Evolutionary conservation across 2,329 filamentous ascomycete species (phyloP), one percentile per base, ranked within the genome.

Genomic region (Neofusicoccum sp.): DNA sequence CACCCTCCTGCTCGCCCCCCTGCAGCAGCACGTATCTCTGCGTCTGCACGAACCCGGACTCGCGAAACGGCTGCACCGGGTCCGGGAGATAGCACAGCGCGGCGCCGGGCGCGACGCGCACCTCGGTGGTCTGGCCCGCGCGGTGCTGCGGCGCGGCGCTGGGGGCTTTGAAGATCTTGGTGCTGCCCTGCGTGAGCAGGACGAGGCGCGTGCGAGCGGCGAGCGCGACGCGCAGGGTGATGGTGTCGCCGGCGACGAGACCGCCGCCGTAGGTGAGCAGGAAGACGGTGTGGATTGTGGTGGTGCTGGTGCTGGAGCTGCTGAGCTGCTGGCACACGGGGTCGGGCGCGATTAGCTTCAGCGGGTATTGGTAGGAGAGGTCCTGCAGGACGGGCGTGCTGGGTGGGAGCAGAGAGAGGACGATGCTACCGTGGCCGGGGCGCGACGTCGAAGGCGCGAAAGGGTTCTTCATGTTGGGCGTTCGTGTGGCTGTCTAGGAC

Each of bases 251-350:
- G 11, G 89, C 90, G 1, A 99, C 90, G 12, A 99, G 85, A 1
- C 95, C 95, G 44, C 95, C 95, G 53, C 95, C 95, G 72, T 98
- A 99, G 0, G 93, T 96, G 51, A 99, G 83, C 38, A 98, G 82
- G 71, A 96, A 98, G 41, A 96, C 87, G 33, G 95, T 81, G 58
- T 81, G 85, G 7, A 92, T 83, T 61, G 33, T 62, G n/a, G 48
- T 33, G 38, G 53, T 43, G 53, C n/a, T 20, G n/a, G 30, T 38
- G 49, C 11, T 33, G 57, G 49, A 9, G 66, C 16, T 53, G 58
- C 49, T 34, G 24, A 36, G 49, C 24, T 24, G 26, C 34, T 54
- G 28, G 24, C 34, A 38, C 9, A 40, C n/a, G 14, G 43, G 60
- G 59, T 87, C 83, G 1, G 93, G 91, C 0, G 92, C 89, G 63